Percentiles rank a stretch among this genome's conserved stretches.
These are phyloP conservation scores for Marasmius fiardii DNA, from an alignment of 1,284 basidiomycete genomes.

Conservation along the genomic window DNA sequence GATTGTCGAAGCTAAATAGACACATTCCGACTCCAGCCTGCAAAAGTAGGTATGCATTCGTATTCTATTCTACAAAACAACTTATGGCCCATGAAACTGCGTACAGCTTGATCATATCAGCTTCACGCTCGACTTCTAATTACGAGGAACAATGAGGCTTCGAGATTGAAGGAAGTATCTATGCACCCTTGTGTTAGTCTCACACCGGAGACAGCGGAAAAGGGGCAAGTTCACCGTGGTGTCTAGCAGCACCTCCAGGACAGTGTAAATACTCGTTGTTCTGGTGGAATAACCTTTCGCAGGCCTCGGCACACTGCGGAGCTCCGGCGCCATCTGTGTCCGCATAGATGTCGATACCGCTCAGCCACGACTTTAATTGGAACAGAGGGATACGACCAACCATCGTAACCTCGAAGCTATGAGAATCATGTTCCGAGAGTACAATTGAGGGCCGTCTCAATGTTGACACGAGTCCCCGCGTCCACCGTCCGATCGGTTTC, in stretches of 20 bases:
- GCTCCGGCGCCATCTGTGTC: constrained; percentile 10
- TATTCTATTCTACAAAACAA: too few species aligned
- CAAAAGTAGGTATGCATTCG: too few species aligned
- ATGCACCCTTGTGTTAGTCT: too few species aligned
- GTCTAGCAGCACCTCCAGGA: constrained; percentile 11
- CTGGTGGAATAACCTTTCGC: constrained; percentile 16
- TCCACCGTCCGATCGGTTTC: constrained; percentile 4
- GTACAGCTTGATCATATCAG: too few species aligned
- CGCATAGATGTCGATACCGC: constrained; percentile 10
- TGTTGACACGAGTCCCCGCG: constrained; percentile 4
- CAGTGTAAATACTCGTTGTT: constrained; percentile 13
- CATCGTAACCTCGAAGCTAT: constrained; percentile 11
- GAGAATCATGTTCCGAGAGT: constrained; percentile 11
- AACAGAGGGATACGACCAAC: constrained; percentile 10
- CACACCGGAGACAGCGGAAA: too few species aligned
- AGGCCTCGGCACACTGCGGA: constrained; percentile 11
- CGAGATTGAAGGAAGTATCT: too few species aligned
- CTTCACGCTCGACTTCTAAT: too few species aligned
- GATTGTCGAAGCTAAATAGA: too few species aligned
- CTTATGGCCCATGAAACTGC: too few species aligned
- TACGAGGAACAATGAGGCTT: too few species aligned
- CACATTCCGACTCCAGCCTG: too few species aligned
- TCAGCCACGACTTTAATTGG: constrained; percentile 7
- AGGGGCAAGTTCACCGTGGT: constrained; percentile 14
- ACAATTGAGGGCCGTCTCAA: constrained; percentile 7